A percentile compares a stretch with the other conserved stretches of the same genome.
Conservation (phyloP, 768 basidiomycete genomes). For the Amanita phalloides region DNA sequence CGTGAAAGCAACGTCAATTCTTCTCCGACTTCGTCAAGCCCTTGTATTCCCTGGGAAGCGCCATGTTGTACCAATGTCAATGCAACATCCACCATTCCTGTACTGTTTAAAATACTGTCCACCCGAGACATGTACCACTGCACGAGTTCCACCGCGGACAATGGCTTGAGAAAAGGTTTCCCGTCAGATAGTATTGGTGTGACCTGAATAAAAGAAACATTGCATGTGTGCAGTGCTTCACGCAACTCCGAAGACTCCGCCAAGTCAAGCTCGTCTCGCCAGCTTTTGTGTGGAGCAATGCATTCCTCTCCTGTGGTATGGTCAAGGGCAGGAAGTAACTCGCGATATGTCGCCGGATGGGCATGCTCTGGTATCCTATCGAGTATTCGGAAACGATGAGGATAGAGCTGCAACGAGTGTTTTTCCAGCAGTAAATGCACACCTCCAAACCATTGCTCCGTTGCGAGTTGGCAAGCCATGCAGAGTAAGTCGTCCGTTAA, state of each 20-base stretch:
- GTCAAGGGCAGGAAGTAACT: conserved; percentile 57
- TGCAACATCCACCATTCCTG: conserved; percentile 73
- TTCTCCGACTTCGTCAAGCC: conserved; percentile 81
- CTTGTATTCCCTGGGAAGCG: conserved; percentile 67
- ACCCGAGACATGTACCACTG: conserved; percentile 71
- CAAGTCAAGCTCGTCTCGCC: conserved; percentile 51
- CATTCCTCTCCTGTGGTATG: conserved; percentile 32
- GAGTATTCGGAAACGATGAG: conserved; percentile 59
- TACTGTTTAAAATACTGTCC: conserved; percentile 44
- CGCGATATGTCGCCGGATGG: conserved; percentile 48
- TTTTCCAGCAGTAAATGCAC: conserved; percentile 47
- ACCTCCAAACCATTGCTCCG: conserved; percentile 44
- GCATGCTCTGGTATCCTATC: conserved; percentile 67
- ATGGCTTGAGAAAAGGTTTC: conserved; percentile 16
- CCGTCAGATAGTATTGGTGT: conserved; percentile 4
- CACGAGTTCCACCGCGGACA: conserved; percentile 42
- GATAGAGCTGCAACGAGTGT: conserved; percentile 52
- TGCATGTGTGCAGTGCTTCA: conserved; percentile 24
- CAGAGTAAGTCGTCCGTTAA: conserved; percentile 46
- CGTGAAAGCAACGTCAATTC: conserved; percentile 81
- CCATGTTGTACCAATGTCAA: conserved; percentile 78
- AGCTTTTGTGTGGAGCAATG: conserved; percentile 18
- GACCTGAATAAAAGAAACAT: background rate
- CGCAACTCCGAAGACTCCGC: conserved; percentile 38
- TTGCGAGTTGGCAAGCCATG: conserved; percentile 57